Base-by-base conservation (phyloP, 2,329 filamentous ascomycete species). In the Lecanicillium sp. region DNA sequence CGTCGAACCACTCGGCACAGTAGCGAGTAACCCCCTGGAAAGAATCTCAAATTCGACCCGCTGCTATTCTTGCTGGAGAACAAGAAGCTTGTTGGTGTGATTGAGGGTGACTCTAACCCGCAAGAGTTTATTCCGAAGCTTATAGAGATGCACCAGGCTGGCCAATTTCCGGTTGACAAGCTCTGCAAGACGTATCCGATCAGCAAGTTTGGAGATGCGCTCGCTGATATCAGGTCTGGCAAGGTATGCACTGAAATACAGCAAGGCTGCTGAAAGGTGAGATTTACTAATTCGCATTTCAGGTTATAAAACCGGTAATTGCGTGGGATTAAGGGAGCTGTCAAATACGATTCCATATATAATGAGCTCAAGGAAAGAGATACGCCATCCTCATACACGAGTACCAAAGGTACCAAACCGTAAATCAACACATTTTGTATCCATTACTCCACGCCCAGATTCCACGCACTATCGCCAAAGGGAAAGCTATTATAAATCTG, bases 21-120 rank as follows among this genome's bases (percentile, higher is more conserved):
- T 54, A 12, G 51, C 51, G n/a, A 14, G 46, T 52, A 17, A 43
- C 52, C 7, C 46, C 45, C 16, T 22, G 41, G 37, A 0, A 40
- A 40, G 12, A 40, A 38, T 2, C 19, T 56, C 20, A 42, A 37
- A 4, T 45, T 56, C 27, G 40, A 53, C 22, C 46, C 53, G 4
- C 27, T 51, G 15, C 43, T 45, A 5, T 32, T 52, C 7, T 43
- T 55, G 41, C 34, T 46, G 19, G 43, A 39, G 17, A 53, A 49
- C 37, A 54, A 55, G 29, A 45, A 44, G 9, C 18, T 55, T 14
- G 33, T 54, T 25, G 53, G 53, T 29, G 48, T 51, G 3, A 51
- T 54, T 25, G 50, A 53, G 22, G 52, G 51, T 1, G 41, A 30
- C 13, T 31, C 48, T 2, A 43, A 48, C 15, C 50, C 50, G 3